These are phyloP conservation scores for Myriangium duriaei DNA, from an alignment of 2,329 filamentous ascomycete genomes.

Conservation along the genomic window DNA sequence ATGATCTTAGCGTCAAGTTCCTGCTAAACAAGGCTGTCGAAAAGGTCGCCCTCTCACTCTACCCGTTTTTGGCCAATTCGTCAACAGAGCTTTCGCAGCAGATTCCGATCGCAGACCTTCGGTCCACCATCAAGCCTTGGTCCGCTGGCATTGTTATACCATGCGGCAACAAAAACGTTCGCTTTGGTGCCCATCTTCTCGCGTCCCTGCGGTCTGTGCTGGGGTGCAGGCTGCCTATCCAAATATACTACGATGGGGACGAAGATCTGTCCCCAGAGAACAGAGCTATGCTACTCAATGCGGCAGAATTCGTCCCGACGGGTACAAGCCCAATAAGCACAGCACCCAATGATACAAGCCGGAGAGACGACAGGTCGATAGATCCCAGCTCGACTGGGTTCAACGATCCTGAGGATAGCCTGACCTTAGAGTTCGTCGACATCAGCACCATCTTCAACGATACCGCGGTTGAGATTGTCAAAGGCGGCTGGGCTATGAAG, in stretches of 20 bases:
- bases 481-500: conserved; percentile 29
- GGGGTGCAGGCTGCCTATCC: conserved; percentile 10
- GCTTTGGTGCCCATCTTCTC: conserved; percentile 14
- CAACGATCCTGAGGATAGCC: too few relatives aligned
- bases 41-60: conserved; percentile 1
- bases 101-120: not conserved
- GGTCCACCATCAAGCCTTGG: not conserved
- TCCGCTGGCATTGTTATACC: conserved; percentile 8
- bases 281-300: not conserved
- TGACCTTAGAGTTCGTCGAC: conserved; percentile 15
- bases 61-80: not conserved
- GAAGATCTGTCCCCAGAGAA: not conserved
- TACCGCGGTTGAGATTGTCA: conserved; percentile 7
- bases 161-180: conserved; percentile 4
- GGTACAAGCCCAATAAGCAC: too few relatives aligned
- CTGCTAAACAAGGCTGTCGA: not conserved
- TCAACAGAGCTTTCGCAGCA: not conserved
- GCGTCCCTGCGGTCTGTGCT: conserved; percentile 13
- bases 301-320: not conserved
- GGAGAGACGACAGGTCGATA: too few relatives aligned
- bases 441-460: conserved; percentile 12
- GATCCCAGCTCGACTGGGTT: too few relatives aligned
- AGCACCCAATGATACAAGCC: too few relatives aligned
- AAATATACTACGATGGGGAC: not conserved
- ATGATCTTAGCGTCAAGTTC: not conserved